Percentiles rank a stretch among this genome's conserved stretches.
Conservation (phyloP, 805 yeast genomes). For the Yamadazyma endophytica region DNA sequence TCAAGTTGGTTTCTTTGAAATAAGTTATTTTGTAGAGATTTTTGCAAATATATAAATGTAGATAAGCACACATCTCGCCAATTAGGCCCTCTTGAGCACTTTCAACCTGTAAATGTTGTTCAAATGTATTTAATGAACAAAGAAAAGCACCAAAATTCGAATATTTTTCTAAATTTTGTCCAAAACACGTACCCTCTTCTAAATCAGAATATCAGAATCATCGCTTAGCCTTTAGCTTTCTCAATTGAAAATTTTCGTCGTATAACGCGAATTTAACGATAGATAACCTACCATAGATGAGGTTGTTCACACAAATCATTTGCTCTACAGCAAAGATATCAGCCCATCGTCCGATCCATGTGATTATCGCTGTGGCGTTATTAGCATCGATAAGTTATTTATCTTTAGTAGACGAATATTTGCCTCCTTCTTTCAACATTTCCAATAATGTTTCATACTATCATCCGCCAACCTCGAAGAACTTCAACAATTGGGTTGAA, state of each 20-base stretch:
- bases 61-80: too few relatives aligned
- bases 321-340: constrained; percentile 47
- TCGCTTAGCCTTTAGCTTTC: too few relatives aligned
- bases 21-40: constrained; percentile 26
- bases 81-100: too few relatives aligned
- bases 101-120: too few relatives aligned
- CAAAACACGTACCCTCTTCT: too few relatives aligned
- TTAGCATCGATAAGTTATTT: constrained; percentile 79
- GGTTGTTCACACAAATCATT: constrained; percentile 2
- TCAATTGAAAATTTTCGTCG: constrained; percentile 5
- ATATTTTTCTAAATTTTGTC: too few relatives aligned
- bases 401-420: constrained; percentile 65
- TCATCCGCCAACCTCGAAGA: constrained; percentile 31
- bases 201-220: too few relatives aligned
- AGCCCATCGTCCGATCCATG: constrained; percentile 84
- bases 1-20: constrained; percentile 86
- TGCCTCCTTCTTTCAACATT: constrained; percentile 38
- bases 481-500: constrained; percentile 44
- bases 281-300: constrained; percentile 3
- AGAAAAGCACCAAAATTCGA: too few relatives aligned
- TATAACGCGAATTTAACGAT: constrained; percentile 3
- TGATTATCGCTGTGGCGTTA: constrained; percentile 66
- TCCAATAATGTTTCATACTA: constrained; percentile 21
- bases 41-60: too few relatives aligned
- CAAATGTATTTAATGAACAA: too few relatives aligned